phyloP scores from a whole-genome alignment of 495 filamentous ascomycete genomes.

The Aspergillus cavernicola region DNA sequence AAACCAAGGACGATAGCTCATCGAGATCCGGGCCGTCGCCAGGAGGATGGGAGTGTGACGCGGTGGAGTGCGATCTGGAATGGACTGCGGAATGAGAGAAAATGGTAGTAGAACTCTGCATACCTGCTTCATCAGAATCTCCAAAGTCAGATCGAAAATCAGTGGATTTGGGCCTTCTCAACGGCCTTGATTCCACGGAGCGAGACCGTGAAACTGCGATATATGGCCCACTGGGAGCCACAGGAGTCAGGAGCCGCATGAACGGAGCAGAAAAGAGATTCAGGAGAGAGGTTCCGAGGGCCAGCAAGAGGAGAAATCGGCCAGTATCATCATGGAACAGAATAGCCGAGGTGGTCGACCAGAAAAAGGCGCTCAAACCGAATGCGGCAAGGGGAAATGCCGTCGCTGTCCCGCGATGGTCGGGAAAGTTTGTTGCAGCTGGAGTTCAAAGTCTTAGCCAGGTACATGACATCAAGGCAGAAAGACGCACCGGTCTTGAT shows the following conservation, averaged over 20 bases:
- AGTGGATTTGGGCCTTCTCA: slow-evolving; percentile 61
- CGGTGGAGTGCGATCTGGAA: slow-evolving; percentile 34
- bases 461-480: neutral
- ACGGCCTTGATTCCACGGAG: slow-evolving; percentile 49
- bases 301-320: slow-evolving; percentile 73
- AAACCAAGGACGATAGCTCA: slow-evolving; percentile 84
- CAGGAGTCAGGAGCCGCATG: slow-evolving; percentile 67
- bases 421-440: slow-evolving; percentile 90
- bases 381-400: slow-evolving; percentile 90
- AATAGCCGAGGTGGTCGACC: slow-evolving; percentile 70
- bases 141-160: slow-evolving; percentile 42
- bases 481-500: slow-evolving; percentile 64
- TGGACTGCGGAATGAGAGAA: slow-evolving; percentile 28
- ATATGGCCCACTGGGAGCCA: slow-evolving; percentile 59
- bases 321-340: slow-evolving; percentile 83
- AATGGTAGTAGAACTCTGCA: slow-evolving; percentile 44
- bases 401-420: slow-evolving; percentile 88
- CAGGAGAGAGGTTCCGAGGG: slow-evolving; percentile 73
- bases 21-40: slow-evolving; percentile 44
- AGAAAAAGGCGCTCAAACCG: slow-evolving; percentile 95
- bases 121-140: slow-evolving; percentile 63
- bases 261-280: slow-evolving; percentile 76
- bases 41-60: slow-evolving; percentile 32
- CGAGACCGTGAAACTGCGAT: slow-evolving; percentile 55
- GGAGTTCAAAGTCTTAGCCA: slow-evolving; percentile 4